phyloP scores from a whole-genome alignment of 2,329 filamentous ascomycete species.

The Dryadomyces quercus-mongolicae region DNA sequence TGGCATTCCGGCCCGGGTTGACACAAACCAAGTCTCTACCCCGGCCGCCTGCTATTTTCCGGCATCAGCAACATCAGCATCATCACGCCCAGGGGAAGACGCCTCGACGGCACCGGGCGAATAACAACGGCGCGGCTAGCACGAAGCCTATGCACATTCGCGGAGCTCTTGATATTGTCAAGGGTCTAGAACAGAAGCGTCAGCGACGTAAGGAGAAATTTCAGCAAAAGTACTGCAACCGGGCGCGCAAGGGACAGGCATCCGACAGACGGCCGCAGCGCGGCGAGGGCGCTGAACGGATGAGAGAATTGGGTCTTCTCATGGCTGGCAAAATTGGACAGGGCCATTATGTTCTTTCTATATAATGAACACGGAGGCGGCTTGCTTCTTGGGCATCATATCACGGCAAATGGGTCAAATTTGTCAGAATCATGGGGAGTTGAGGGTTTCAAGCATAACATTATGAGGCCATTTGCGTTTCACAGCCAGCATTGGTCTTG shows the following conservation, averaged over 20 bases:
- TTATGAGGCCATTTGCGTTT: neutral
- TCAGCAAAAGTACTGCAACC: conserved; percentile 78
- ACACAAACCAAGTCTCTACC: conserved; percentile 81
- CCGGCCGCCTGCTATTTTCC: conserved; percentile 61
- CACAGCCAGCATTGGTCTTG: neutral
- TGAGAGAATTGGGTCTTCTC: conserved; percentile 82
- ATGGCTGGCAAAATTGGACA: conserved; percentile 70
- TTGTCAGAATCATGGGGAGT: conserved; percentile 8
- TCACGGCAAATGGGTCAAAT: conserved; percentile 1
- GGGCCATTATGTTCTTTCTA: conserved; percentile 66
- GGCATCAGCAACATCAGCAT: conserved; percentile 22
- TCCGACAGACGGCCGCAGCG: conserved; percentile 56
- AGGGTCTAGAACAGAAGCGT: conserved; percentile 88
- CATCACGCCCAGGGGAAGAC: conserved; percentile 16
- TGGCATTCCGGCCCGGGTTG: conserved; percentile 50
- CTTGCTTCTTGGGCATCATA: conserved; percentile 9
- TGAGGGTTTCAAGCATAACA: neutral
- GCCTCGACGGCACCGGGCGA: conserved; percentile 13
- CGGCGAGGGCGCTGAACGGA: conserved; percentile 82
- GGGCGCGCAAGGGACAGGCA: conserved; percentile 57
- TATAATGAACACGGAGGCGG: conserved; percentile 30
- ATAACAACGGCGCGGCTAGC: conserved; percentile 14
- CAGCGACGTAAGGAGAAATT: conserved; percentile 89
- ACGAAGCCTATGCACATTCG: conserved; percentile 55
- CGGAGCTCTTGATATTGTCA: conserved; percentile 95